Conservation (phyloP, 2,329 filamentous ascomycete genomes). For the Endoconidiophora polonica region DNA sequence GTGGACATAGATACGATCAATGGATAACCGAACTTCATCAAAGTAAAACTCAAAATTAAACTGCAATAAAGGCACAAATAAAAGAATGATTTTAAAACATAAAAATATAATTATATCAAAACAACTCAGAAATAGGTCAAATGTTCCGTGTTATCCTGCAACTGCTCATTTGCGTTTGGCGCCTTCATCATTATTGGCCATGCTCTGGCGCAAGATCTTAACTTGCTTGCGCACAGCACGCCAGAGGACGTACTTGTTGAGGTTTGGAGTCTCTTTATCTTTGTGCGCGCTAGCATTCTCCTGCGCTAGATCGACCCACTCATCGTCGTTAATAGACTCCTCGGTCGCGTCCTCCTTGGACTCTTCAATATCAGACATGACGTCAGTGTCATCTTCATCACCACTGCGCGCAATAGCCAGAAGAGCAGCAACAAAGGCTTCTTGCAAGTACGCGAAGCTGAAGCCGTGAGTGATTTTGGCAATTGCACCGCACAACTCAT, state of each 20-base stretch:
- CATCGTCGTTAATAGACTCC: conserved; percentile 18
- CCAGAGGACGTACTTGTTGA: conserved; percentile 40
- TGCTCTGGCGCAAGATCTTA: conserved; percentile 40
- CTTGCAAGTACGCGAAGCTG: conserved; percentile 54
- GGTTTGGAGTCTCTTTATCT: conserved; percentile 13
- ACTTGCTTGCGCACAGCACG: conserved; percentile 47
- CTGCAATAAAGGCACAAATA: no score
- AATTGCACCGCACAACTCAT: conserved; percentile 38
- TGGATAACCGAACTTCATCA: no score
- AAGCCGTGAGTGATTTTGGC: conserved; percentile 47
- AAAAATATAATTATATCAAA: no score
- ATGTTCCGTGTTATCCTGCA: no score
- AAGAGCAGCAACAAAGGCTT: conserved; percentile 48
- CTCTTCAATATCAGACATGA: conserved; percentile 1
- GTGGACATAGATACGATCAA: no score
- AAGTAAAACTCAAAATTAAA: no score
- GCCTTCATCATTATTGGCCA: conserved; percentile 20
- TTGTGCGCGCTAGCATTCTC: not conserved
- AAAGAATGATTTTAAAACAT: no score
- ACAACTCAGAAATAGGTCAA: no score
- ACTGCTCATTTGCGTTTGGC: no score
- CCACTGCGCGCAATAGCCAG: conserved; percentile 35
- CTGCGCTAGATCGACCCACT: conserved; percentile 21
- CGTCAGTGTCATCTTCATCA: conserved; percentile 12
- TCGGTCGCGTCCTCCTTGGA: conserved; percentile 9